Evolutionary conservation across 2,329 filamentous ascomycete species (phyloP).

Genomic region (Colletotrichum sp.): DNA sequence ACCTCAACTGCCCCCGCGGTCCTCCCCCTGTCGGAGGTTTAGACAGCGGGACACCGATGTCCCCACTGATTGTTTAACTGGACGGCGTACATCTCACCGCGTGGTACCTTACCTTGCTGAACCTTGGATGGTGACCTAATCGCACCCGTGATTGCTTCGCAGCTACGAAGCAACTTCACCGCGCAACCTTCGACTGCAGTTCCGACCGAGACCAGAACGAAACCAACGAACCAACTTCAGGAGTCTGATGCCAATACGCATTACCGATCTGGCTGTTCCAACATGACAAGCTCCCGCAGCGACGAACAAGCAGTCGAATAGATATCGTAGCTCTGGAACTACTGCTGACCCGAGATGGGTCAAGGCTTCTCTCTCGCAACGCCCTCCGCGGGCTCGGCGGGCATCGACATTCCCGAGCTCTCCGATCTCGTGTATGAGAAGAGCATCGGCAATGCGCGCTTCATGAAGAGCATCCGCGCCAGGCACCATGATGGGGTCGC

Average conservation of each 20-base stretch:
- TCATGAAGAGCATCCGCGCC: conserved; percentile 96
- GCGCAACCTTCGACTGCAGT: not conserved
- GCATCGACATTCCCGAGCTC: conserved; percentile 92
- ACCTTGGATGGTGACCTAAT: conserved; percentile 15
- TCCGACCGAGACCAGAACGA: not conserved
- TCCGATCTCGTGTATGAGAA: conserved; percentile 91
- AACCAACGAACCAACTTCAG: too few species aligned
- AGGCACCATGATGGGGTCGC: conserved; percentile 89
- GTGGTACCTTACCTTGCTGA: not conserved
- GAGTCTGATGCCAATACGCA: not conserved
- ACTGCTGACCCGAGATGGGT: conserved; percentile 67
- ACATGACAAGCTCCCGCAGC: conserved; percentile 4
- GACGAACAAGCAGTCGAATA: conserved; percentile 14
- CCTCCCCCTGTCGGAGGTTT: conserved; percentile 2
- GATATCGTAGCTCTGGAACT: not conserved
- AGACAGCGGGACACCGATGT: not conserved
- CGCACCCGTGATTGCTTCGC: conserved; percentile 13
- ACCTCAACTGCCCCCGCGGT: not conserved
- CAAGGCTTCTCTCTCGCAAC: conserved; percentile 95
- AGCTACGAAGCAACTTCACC: not conserved
- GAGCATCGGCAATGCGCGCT: conserved; percentile 87
- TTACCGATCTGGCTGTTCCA: not conserved
- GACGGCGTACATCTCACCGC: not conserved
- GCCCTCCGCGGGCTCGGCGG: conserved; percentile 87
- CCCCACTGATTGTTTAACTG: conserved; percentile 13